Evolutionary conservation across 352 stramenopile species (phyloP), one percentile per base, ranked within the genome.

Genomic region (Globisporangium barbulae): DNA sequence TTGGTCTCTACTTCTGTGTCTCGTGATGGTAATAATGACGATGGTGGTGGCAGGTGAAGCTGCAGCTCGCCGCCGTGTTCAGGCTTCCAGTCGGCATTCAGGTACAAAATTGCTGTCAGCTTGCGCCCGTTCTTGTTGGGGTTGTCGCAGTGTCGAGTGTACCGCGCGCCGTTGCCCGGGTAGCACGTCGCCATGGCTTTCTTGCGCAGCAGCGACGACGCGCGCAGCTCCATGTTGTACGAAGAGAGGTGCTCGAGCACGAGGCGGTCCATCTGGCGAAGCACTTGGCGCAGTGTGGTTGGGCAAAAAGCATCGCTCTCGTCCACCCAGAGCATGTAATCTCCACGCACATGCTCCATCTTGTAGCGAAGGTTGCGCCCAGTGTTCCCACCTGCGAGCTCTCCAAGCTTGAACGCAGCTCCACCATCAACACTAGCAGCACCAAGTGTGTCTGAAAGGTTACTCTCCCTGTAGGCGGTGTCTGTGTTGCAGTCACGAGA

Each of bases 131-230:
- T 81, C 25, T 53, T 44, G 53, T 83, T 83, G 0, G 78, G 76
- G 63, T 86, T 86, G 57, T 84, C 78, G 58, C 73, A 84, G 41
- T 86, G 78, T 19, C 67, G 63, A 13, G 79, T 79, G 67, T 86
- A 86, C 13, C 66, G 45, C 1, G 78, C 73, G 12, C 64, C 62
- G 9, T 65, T 59, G 17, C 75, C 75, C 8, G 78, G 75, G 44
- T 86, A 86, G 57, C 78, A 86, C 31, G 75, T 84, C 7, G 72
- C 56, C 78, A 84, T 86, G 31, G 72, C 75, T 44, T 81, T 83
- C 54, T 78, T 78, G 17, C 78, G 73, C 28, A 81, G 45, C 44
- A 81, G 53, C 10, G 73, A 56, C 17, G 53, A 63, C 35, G 59
- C 42, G 1, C 48, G 44, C 3, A 83, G 61, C 54, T 83, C 75